Conservation (phyloP, 2,329 filamentous ascomycete genomes). For the Cladosporium colombiae region DNA sequence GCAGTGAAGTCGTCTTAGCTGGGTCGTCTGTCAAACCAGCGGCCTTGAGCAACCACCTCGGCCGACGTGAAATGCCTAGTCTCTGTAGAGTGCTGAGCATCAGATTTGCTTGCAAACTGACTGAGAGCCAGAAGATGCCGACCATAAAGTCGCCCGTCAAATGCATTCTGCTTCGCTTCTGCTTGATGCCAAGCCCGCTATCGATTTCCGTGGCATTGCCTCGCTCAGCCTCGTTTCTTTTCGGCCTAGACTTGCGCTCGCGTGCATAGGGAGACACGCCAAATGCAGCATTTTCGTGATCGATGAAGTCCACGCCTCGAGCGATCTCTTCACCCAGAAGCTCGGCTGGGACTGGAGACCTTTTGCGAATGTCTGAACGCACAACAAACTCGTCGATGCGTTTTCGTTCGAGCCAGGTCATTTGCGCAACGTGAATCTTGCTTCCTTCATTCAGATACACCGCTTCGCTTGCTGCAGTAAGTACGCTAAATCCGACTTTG, state of each 20-base stretch:
- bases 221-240: slow-evolving; percentile 26
- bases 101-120: slow-evolving; percentile 59
- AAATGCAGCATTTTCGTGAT: slow-evolving; percentile 36
- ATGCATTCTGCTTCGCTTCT: slow-evolving; percentile 76
- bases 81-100: slow-evolving; percentile 56
- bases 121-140: slow-evolving; percentile 68
- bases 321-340: slow-evolving; percentile 45
- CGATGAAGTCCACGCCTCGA: slow-evolving; percentile 36
- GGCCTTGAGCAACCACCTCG: slow-evolving; percentile 63
- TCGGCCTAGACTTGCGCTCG: slow-evolving; percentile 58
- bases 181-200: slow-evolving; percentile 74
- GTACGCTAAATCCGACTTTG: slow-evolving; percentile 79
- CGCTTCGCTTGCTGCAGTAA: slow-evolving; percentile 92
- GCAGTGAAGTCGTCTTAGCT: slow-evolving; percentile 2
- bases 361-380: slow-evolving; percentile 38
- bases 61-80: slow-evolving; percentile 62
- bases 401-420: slow-evolving; percentile 92
- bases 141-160: slow-evolving; percentile 74
- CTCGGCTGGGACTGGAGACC: slow-evolving; percentile 44
- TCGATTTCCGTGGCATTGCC: slow-evolving; percentile 38
- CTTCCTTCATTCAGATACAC: slow-evolving; percentile 93
- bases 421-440: slow-evolving; percentile 68
- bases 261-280: slow-evolving; percentile 60
- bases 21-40: slow-evolving; percentile 42
- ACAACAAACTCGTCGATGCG: slow-evolving; percentile 69